phyloP scores from a whole-genome alignment of 2,329 filamentous ascomycete species.

The Dothiorella sarmentorum region DNA sequence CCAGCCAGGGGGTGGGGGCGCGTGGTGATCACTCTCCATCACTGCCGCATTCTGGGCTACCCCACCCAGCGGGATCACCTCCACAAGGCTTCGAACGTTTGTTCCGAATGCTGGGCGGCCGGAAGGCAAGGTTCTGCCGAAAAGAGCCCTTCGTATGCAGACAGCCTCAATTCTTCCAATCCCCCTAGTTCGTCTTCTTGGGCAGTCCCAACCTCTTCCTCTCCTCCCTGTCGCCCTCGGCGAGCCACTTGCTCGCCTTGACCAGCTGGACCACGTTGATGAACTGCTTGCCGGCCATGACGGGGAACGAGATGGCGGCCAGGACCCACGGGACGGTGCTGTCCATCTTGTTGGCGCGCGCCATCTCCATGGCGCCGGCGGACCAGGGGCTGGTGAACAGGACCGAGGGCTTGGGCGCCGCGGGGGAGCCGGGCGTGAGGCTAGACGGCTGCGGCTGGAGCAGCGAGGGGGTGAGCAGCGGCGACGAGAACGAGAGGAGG shows the following conservation, averaged over 20 bases:
- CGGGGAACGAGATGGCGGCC: constrained; percentile 72
- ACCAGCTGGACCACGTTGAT: constrained; percentile 93
- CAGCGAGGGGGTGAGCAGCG: constrained; percentile 80
- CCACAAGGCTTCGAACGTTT: neutral
- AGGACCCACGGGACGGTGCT: constrained; percentile 70
- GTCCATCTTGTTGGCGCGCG: constrained; percentile 78
- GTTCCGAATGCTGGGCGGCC: neutral
- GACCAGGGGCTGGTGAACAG: constrained; percentile 89
- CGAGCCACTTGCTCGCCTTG: constrained; percentile 88
- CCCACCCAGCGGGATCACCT: neutral
- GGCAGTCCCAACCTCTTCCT: constrained; percentile 48
- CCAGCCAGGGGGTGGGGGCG: neutral
- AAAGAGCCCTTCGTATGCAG: neutral
- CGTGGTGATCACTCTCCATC: neutral
- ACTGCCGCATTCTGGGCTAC: neutral
- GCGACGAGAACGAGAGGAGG: constrained; percentile 93
- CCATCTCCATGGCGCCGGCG: constrained; percentile 86
- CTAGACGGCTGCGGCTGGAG: constrained; percentile 55
- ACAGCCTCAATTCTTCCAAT: neutral
- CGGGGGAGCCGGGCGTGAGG: constrained; percentile 62
- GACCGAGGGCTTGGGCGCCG: constrained; percentile 65
- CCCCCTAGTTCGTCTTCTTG: constrained; percentile 30
- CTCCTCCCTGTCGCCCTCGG: constrained; percentile 77
- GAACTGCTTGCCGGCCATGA: constrained; percentile 89
- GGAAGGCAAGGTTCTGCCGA: neutral